These are phyloP conservation scores for Hortiboletus flavorubellus DNA, from an alignment of 768 basidiomycete species.

Conservation along the genomic window DNA sequence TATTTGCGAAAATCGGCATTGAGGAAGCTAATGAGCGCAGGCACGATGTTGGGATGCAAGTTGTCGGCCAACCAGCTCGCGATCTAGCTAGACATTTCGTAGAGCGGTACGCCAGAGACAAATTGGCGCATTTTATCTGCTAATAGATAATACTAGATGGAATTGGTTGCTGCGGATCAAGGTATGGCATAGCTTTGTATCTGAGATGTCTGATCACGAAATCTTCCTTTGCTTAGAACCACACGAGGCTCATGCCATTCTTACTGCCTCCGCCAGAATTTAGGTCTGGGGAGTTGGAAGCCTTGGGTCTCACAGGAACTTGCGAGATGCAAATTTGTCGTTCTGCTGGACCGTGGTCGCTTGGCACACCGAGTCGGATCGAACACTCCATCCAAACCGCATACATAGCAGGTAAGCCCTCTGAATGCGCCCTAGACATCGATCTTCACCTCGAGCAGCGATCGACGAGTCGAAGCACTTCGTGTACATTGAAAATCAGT, in stretches of 20 bases:
- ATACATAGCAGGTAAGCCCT: slow-evolving; percentile 72
- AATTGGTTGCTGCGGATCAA: slow-evolving; percentile 92
- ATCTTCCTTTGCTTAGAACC: slow-evolving; percentile 57
- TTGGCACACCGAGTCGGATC: slow-evolving; percentile 80
- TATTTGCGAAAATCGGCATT: not conserved
- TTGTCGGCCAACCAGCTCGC: slow-evolving; percentile 93
- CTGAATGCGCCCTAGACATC: not conserved
- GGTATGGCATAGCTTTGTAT: slow-evolving; percentile 39
- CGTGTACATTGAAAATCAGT: slow-evolving; percentile 97
- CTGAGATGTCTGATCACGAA: not conserved
- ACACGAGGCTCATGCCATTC: slow-evolving; percentile 90
- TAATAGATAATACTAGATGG: slow-evolving; percentile 56
- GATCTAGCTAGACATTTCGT: slow-evolving; percentile 95
- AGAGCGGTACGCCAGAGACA: slow-evolving; percentile 56
- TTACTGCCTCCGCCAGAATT: slow-evolving; percentile 93
- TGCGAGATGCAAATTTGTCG: slow-evolving; percentile 97
- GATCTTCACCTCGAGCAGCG: slow-evolving; percentile 42
- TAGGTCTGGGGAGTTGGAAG: slow-evolving; percentile 69
- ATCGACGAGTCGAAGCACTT: slow-evolving; percentile 95
- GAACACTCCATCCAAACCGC: slow-evolving; percentile 96
- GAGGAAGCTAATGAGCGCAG: slow-evolving; percentile 36
- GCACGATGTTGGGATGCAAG: slow-evolving; percentile 96
- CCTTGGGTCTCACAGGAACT: slow-evolving; percentile 86
- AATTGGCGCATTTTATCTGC: not conserved
- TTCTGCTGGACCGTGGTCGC: slow-evolving; percentile 93